Conservation (phyloP, 2,329 filamentous ascomycete species). For the Colletotrichum destructivum region DNA sequence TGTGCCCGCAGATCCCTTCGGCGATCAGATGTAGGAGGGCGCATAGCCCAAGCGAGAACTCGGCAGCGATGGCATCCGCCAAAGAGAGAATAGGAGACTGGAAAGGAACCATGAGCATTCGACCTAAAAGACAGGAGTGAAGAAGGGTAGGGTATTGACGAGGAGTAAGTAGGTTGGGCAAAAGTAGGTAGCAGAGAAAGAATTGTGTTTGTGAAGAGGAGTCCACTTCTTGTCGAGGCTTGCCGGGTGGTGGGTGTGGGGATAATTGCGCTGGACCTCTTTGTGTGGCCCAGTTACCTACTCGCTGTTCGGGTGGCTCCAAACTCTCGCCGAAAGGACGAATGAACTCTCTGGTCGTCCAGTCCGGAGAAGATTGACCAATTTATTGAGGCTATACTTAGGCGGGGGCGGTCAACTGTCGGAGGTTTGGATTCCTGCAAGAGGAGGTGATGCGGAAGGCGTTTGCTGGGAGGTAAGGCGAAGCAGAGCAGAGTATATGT, state of each 20-base stretch:
- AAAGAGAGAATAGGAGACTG: neutral
- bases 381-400: no score
- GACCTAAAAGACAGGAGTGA: neutral
- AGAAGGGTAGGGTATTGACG: constrained; percentile 20
- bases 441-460: neutral
- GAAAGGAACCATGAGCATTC: neutral
- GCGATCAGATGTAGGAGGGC: constrained; percentile 22
- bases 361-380: no score
- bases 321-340: neutral
- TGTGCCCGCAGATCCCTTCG: constrained; percentile 27
- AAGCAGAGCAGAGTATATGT: neutral
- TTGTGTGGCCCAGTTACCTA: constrained; percentile 16
- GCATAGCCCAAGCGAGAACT: no score
- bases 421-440: neutral
- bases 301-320: neutral
- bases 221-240: constrained; percentile 40
- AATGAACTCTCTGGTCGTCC: neutral
- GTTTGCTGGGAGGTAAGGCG: neutral
- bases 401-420: neutral
- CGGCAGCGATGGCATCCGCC: neutral
- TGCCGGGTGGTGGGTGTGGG: constrained; percentile 39
- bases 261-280: constrained; percentile 38
- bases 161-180: constrained; percentile 4
- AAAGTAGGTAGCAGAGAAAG: constrained; percentile 17
- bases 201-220: constrained; percentile 40